phyloP scores from a whole-genome alignment of 2,329 filamentous ascomycete genomes.

The Neofusicoccum sp. region DNA sequence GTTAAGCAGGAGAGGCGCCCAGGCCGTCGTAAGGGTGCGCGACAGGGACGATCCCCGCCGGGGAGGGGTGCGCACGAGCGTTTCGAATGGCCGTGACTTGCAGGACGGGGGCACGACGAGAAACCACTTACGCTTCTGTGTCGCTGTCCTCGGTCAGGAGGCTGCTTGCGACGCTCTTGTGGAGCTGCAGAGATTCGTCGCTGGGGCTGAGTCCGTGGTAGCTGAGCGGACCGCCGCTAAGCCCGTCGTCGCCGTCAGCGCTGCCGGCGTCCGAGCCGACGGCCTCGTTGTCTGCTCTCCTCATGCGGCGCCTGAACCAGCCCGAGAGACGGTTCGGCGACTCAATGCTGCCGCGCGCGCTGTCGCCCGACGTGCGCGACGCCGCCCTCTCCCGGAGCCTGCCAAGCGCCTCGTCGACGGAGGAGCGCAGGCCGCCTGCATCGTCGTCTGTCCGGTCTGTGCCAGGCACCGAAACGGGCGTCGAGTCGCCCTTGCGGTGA shows the following conservation, averaged over 20 bases:
- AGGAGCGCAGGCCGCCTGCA: constrained; percentile 29
- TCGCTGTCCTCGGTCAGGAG: constrained; percentile 56
- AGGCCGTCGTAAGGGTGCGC: constrained; percentile 19
- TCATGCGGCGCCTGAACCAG: constrained; percentile 45
- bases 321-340: constrained; percentile 48
- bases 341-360: constrained; percentile 41
- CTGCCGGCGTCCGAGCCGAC: constrained; percentile 4
- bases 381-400: constrained; percentile 40
- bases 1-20: constrained; percentile 17
- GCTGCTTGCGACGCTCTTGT: constrained; percentile 51
- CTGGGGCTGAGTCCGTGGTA: constrained; percentile 29
- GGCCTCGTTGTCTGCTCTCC: constrained; percentile 26
- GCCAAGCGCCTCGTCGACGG: constrained; percentile 44
- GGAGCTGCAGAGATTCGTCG: constrained; percentile 45
- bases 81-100: constrained; percentile 8
- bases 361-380: constrained; percentile 40
- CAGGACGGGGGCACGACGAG: constrained; percentile 13
- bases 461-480: constrained; percentile 27
- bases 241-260: constrained; percentile 7
- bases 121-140: constrained; percentile 48
- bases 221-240: not conserved
- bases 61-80: constrained; percentile 7
- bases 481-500: constrained; percentile 31
- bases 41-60: constrained; percentile 19
- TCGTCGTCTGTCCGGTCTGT: constrained; percentile 24